These are phyloP conservation scores for Heteromeles arbutifolia DNA, from an alignment of 306 rosid genomes.

Conservation along the genomic window DNA sequence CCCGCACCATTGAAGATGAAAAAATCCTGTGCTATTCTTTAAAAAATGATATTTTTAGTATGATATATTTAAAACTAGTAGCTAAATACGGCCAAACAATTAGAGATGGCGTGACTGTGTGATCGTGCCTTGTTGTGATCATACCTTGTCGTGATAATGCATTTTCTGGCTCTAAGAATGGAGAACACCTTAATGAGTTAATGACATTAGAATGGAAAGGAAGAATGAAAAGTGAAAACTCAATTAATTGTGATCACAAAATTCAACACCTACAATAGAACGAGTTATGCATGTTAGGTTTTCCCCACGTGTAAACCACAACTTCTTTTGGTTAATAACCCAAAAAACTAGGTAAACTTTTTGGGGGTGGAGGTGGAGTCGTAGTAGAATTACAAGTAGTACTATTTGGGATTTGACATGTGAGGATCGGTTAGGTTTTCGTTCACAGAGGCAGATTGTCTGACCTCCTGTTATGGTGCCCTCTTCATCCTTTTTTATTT, in stretches of 20 bases:
- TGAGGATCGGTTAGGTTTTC: slow-evolving; percentile 26
- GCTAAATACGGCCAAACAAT: too few relatives aligned
- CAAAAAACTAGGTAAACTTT: background rate
- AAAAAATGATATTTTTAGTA: too few relatives aligned
- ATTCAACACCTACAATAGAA: background rate
- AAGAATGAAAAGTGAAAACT: background rate
- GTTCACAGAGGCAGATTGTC: too few relatives aligned
- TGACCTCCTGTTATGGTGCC: too few relatives aligned
- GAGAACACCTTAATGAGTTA: background rate
- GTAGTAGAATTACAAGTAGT: background rate
- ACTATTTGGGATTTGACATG: slow-evolving; percentile 19
- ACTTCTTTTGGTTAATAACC: background rate
- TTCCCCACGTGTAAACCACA: background rate
- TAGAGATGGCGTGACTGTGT: too few relatives aligned
- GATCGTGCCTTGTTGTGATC: too few relatives aligned
- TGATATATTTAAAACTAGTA: too few relatives aligned
- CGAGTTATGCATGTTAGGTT: background rate
- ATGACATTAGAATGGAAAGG: background rate
- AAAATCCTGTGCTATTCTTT: too few relatives aligned
- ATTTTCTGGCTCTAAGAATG: too few relatives aligned
- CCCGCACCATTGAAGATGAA: too few relatives aligned
- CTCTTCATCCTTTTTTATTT: too few relatives aligned
- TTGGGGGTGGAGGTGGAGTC: background rate
- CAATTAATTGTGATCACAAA: background rate
- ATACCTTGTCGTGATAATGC: too few relatives aligned